Percentiles rank a stretch among this genome's conserved stretches.
Conservation (phyloP, 805 yeast genomes). For the Nakazawaea populi region DNA sequence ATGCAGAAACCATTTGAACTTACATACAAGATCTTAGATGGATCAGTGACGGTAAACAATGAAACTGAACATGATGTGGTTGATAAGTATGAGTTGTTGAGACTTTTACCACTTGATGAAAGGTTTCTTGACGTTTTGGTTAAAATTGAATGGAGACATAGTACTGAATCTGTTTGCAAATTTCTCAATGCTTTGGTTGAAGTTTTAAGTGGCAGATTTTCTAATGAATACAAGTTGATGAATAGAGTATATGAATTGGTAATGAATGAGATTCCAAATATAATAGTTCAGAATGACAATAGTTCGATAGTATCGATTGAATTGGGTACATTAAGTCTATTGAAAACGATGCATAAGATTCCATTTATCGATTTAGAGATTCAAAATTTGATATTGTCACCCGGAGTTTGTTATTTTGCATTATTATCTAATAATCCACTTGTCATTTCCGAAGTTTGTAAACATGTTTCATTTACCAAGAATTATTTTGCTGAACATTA, state of each 20-base stretch:
- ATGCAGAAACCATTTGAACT: neutral
- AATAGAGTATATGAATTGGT: neutral
- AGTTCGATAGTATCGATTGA: neutral
- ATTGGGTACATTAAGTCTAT: slow-evolving; percentile 3
- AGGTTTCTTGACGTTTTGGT: neutral
- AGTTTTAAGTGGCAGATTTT: neutral
- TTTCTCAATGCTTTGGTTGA: neutral
- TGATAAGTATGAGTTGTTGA: neutral
- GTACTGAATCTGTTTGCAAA: neutral
- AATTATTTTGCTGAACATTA: slow-evolving; percentile 22
- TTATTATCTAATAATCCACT: slow-evolving; percentile 38
- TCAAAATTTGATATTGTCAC: slow-evolving; percentile 30
- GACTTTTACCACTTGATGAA: neutral
- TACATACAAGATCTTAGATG: neutral
- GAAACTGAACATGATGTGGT: neutral
- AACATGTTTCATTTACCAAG: slow-evolving; percentile 38
- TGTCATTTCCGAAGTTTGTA: slow-evolving; percentile 38
- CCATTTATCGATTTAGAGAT: slow-evolving; percentile 18
- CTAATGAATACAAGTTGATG: neutral
- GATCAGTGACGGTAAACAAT: neutral
- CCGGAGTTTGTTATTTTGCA: slow-evolving; percentile 30
- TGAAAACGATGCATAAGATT: slow-evolving; percentile 14
- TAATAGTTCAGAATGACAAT: neutral
- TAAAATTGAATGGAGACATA: neutral
- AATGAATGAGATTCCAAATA: neutral